Evolutionary conservation across 2,329 filamentous ascomycete species (phyloP), one percentile per base, ranked within the genome.

Genomic region (Pyrenophora graminea): DNA sequence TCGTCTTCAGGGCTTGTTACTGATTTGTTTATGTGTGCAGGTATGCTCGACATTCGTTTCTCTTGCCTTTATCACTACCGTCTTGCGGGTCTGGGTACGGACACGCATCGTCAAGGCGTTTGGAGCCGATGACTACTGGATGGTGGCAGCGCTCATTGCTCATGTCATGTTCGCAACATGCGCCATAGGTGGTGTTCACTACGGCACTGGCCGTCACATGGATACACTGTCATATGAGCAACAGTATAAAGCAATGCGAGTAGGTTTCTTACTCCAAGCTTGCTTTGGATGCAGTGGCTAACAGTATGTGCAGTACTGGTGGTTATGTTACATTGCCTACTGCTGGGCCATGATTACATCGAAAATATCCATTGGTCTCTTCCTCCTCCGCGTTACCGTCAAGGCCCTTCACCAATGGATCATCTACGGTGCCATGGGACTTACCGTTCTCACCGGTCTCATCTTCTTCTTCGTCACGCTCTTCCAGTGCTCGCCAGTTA

Each of bases 401-500:
- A 60, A 53, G 7, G 27, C 44, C 3, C 25, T 68, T 2, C 69
- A 73, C 34, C 60, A 61, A 7, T 67, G 60, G 51, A 71, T 77
- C 49, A 72, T 79, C 50, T 71, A 69, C 45, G 40, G 60, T 17
- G 67, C 72, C 31, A 76, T 76, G 59, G 41, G 49, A 5, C 47
- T 71, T 3, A 68, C 70, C 2, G 66, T 68, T 3, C 3, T 71
- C 9, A 78, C 75, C 58, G 70, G 71, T 39, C 49, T 71, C 39
- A 59, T 71, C 41, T 75, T 75, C 63, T 78, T 79, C 64, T 76
- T 81, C 60, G 63, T 80, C 51, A 74, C 79, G 5, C 56, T 80
- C 0, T 74, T 83, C 13, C 80, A 82, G 59, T 83, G 81, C 66
- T 67, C 56, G 0, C 81, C 81, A 0, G 62, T 78, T 1, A 71